Evolutionary conservation across 2,329 filamentous ascomycete species (phyloP), one percentile per base, ranked within the genome.

Genomic region (Paecilomyces formosus): DNA sequence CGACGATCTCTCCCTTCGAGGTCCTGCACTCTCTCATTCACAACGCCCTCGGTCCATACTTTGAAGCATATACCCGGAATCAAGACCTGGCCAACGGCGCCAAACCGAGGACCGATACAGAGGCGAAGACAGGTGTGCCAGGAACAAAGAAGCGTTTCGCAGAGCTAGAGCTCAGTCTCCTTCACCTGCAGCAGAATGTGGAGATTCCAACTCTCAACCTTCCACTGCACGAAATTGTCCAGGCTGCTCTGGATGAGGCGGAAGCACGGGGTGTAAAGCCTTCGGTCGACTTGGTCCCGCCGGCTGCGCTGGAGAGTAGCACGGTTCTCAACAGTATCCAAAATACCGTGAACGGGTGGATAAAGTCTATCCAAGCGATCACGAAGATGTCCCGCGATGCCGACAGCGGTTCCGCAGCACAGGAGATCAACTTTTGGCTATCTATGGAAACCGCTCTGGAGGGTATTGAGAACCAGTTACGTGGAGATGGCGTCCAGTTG

Each of bases 341-440:
- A 72, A 88, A 90, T 55, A 94, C 88, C 54, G 94, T 97, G 61
- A 99, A 97, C 73, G 88, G 88, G 62, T 99, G 94, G 94, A 99
- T 99, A 78, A 96, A 96, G 78, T 96, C 93, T 11, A 99, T 99
- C 64, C 93, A 97, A 73, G 88, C 88, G 54, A 95, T 97, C 66
- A 99, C 94, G 45, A 95, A 95, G 76, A 89, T 96, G 80, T 90
- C 91, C 49, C 87, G 92, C 68, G 94, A 99, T 67, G 86, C 90
- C 0, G 71, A 87, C 72, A 81, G 83, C 64, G 82, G 86, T 31
- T 96, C 92, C 22, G 94, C 94, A 31, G 93, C 90, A 58, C 94
- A 97, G 73, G 94, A 99, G 74, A 96, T 99, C 74, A 97, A 97
- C 74, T 99, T 99, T 71, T 99, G 94, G 94, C 76, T 99, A 55